phyloP scores from a whole-genome alignment of 2,329 filamentous ascomycete species.

The Ceratocystis colombiana region DNA sequence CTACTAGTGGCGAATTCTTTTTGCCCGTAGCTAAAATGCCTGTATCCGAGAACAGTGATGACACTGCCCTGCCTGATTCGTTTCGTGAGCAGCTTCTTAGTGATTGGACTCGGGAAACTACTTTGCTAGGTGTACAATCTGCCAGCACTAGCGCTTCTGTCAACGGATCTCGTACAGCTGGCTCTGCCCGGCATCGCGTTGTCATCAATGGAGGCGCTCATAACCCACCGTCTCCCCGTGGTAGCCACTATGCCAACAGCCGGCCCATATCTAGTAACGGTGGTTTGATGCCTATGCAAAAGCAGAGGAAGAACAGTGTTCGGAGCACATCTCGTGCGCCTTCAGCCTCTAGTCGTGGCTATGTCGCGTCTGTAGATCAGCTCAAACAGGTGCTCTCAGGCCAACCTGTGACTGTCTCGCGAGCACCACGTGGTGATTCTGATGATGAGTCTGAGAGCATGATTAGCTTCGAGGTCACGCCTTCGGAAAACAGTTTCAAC shows the following conservation, averaged over 20 bases:
- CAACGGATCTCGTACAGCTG: slow-evolving; percentile 59
- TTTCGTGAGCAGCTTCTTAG: slow-evolving; percentile 67
- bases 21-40: slow-evolving; percentile 16
- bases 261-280: slow-evolving; percentile 40
- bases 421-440: slow-evolving; percentile 33
- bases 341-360: slow-evolving; percentile 39
- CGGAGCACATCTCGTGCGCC: slow-evolving; percentile 43
- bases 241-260: slow-evolving; percentile 41
- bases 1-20: slow-evolving; percentile 46
- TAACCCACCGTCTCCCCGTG: slow-evolving; percentile 31
- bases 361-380: slow-evolving; percentile 53
- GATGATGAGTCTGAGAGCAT: slow-evolving; percentile 54
- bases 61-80: slow-evolving; percentile 47
- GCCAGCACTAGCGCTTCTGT: slow-evolving; percentile 63
- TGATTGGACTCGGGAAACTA: slow-evolving; percentile 69
- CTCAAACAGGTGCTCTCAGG: slow-evolving; percentile 52
- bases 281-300: slow-evolving; percentile 34
- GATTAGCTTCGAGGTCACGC: slow-evolving; percentile 57
- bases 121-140: slow-evolving; percentile 57
- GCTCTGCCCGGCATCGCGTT: slow-evolving; percentile 45
- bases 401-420: slow-evolving; percentile 35
- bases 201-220: slow-evolving; percentile 45
- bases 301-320: slow-evolving; percentile 45
- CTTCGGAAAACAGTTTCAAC: slow-evolving; percentile 57
- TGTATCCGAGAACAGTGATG: slow-evolving; percentile 34